Conservation (phyloP, 2,329 filamentous ascomycete species). For the Hortaea sp. region DNA sequence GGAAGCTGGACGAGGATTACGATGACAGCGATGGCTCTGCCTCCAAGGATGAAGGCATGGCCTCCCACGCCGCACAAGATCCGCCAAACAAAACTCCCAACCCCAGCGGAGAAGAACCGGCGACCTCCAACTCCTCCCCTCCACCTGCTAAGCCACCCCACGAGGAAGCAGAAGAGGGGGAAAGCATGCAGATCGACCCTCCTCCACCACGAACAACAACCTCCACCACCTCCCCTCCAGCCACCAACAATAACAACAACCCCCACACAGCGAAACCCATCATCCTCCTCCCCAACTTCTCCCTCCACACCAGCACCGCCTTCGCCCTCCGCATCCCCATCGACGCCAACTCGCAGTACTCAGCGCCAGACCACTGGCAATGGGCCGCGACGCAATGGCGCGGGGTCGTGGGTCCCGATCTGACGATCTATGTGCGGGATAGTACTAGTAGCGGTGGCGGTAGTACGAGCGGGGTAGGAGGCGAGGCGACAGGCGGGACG, state of each 20-base stretch:
- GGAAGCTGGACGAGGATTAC: slow-evolving; percentile 18
- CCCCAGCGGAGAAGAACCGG: neutral
- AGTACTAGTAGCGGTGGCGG: slow-evolving; percentile 14
- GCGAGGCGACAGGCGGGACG: slow-evolving; percentile 32
- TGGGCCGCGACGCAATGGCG: slow-evolving; percentile 95
- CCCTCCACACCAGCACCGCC: slow-evolving; percentile 65
- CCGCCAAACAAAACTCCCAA: neutral
- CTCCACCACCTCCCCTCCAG: neutral
- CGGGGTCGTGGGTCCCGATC: slow-evolving; percentile 70
- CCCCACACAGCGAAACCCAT: slow-evolving; percentile 46
- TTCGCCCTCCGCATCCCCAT: slow-evolving; percentile 68
- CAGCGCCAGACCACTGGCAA: slow-evolving; percentile 86
- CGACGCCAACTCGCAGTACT: slow-evolving; percentile 54
- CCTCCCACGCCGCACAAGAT: too few relatives aligned
- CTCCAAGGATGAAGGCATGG: slow-evolving; percentile 2
- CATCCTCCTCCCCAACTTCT: slow-evolving; percentile 68
- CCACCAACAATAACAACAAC: slow-evolving; percentile 4
- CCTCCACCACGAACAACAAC: slow-evolving; percentile 5
- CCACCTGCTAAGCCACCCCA: slow-evolving; percentile 3
- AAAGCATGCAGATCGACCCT: slow-evolving; percentile 15
- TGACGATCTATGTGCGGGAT: slow-evolving; percentile 58
- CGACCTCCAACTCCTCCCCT: too few relatives aligned
- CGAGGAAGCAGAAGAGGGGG: neutral
- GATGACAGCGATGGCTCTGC: slow-evolving; percentile 11
- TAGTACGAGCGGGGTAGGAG: slow-evolving; percentile 26